Conservation (phyloP, 768 basidiomycete species). For the Austroboletus eburneus region DNA sequence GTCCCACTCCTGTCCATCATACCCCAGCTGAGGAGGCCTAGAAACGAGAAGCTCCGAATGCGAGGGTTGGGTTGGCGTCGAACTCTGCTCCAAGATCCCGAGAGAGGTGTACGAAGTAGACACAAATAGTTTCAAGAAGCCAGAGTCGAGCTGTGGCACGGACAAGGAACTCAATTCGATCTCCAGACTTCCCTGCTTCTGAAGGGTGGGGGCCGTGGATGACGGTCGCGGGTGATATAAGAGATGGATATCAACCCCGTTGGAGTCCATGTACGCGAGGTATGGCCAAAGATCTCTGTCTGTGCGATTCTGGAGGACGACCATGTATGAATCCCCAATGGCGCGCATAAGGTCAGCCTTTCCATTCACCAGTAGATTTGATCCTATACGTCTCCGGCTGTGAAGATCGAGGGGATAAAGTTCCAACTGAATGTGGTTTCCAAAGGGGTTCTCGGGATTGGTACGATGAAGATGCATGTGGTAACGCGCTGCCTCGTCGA, state of each 20-base stretch:
- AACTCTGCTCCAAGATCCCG: constrained; percentile 45
- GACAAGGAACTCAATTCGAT: constrained; percentile 40
- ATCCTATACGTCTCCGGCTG: constrained; percentile 40
- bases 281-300: constrained; percentile 58
- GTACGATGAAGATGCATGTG: constrained; percentile 52
- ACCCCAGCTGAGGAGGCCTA: constrained; percentile 1
- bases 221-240: constrained; percentile 49
- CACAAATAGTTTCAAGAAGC: constrained; percentile 57
- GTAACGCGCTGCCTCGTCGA: constrained; percentile 57
- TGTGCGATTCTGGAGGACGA: constrained; percentile 48
- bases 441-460: constrained; percentile 46
- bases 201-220: constrained; percentile 40
- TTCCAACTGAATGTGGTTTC: constrained; percentile 48
- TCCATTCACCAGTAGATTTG: constrained; percentile 45
- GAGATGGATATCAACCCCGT: constrained; percentile 48
- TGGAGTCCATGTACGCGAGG: constrained; percentile 57
- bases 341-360: constrained; percentile 45
- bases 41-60: constrained; percentile 10
- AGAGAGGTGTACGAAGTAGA: constrained; percentile 48
- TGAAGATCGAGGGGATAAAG: constrained; percentile 46
- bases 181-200: constrained; percentile 35
- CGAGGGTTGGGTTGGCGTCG: constrained; percentile 16
- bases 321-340: constrained; percentile 37
- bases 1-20: constrained; percentile 28
- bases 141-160: constrained; percentile 41